A percentile compares a stretch with the other conserved stretches of the same genome.
phyloP scores from a whole-genome alignment of 1,284 basidiomycete genomes.

The Afroboletus lepidellus region DNA sequence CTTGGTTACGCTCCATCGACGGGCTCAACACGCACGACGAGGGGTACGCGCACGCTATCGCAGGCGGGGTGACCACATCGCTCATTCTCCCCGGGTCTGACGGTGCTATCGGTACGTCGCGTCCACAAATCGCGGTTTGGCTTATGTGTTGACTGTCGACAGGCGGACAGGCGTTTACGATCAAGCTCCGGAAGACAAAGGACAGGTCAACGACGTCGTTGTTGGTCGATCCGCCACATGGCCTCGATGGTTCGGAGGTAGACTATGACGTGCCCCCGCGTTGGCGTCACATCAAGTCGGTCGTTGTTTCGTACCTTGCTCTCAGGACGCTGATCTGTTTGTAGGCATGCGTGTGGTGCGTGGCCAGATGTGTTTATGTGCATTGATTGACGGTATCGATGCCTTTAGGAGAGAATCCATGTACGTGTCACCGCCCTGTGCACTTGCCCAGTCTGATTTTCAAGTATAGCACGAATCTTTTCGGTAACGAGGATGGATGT shows the following conservation, averaged over 20 bases:
- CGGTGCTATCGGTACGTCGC: constrained; percentile 54
- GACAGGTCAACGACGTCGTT: constrained; percentile 45
- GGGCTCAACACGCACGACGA: constrained; percentile 34
- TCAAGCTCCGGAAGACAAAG: constrained; percentile 47
- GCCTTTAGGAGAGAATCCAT: constrained; percentile 26
- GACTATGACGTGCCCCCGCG: constrained; percentile 35
- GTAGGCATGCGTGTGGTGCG: constrained; percentile 45
- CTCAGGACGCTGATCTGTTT: background rate
- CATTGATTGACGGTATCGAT: background rate
- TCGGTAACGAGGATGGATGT: constrained; percentile 46
- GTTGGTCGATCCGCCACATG: constrained; percentile 47
- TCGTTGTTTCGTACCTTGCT: background rate
- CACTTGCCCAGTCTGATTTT: constrained; percentile 1
- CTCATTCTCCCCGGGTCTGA: constrained; percentile 61
- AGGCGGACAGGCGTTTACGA: constrained; percentile 50
- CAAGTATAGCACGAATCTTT: constrained; percentile 23
- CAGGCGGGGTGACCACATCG: constrained; percentile 65
- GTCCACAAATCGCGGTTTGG: no score
- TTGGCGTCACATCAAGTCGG: constrained; percentile 50
- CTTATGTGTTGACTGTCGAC: background rate
- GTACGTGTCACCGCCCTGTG: constrained; percentile 6
- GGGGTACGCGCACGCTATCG: constrained; percentile 24
- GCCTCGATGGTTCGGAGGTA: constrained; percentile 35
- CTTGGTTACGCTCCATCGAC: constrained; percentile 36
- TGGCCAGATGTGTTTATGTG: background rate